Base-by-base conservation (phyloP, 2,329 filamentous ascomycete genomes). In the Claviceps digitariae region DNA sequence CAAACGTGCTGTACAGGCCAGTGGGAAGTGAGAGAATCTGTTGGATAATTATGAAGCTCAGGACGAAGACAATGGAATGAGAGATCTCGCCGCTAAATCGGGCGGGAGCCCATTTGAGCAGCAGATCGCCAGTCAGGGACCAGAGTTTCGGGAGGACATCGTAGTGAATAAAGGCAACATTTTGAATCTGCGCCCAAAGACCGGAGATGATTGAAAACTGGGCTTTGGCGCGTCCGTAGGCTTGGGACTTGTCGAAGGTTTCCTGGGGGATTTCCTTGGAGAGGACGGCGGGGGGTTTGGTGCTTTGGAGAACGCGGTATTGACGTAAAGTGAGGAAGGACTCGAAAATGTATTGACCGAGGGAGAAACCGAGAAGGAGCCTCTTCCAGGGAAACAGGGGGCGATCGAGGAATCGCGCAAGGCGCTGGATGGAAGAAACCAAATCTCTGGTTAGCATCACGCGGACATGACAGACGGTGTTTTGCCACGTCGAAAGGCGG, bases 331-430 rank as follows among this genome's bases (percentile, higher is more conserved):
- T 89, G 52, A 98, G 82, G 72, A 91, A 87, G 46, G 88, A 83
- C 69, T 98, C 93, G 65, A 98, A 84, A 52, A 89, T 72, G 69
- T 88, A 97, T 67, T 98, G 89, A 57, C 86, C 89, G 62, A 97
- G 69, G 31, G 90, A 95, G 74, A 98, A 98, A 63, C 90, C 87
- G 62, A 97, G 80, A 63, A 98, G 90, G 63, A 98, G 82, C 68
- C 83, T 86, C 81, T 96, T 98, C 93, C 93, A 98, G 53, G 93
- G 91, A 74, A 97, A 95, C 65, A 87, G 76, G 55, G 91, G 90
- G 65, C 87, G 83, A 75, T 98, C 93, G 63, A 97, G 84, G 70
- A 86, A 83, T 69, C 81, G 82, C 66, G 89, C 88, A 61, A 97
- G 83, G 74, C 79, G 79, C 81, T 84, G 65, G 48, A 49, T 10